phyloP scores from a whole-genome alignment of 2,329 filamentous ascomycete genomes.

The Cercospora janseana region DNA sequence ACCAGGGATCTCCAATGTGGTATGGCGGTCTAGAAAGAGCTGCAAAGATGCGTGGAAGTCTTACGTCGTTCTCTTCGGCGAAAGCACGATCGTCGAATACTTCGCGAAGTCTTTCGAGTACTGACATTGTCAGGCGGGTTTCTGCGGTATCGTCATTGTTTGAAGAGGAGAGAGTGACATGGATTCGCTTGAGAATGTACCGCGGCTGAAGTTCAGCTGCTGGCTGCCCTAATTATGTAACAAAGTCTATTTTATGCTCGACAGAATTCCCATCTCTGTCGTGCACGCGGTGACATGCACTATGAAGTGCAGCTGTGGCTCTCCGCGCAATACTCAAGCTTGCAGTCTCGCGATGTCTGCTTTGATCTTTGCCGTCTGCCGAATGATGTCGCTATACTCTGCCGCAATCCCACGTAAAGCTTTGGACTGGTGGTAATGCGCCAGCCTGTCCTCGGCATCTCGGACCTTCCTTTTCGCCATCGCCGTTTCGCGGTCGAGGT shows the following conservation, averaged over 20 bases:
- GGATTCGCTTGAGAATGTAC: constrained; percentile 1
- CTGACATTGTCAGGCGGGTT: constrained; percentile 2
- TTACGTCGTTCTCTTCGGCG: constrained; percentile 16
- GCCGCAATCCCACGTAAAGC: constrained; percentile 42
- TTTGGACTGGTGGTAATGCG: constrained; percentile 40
- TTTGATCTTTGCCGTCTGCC: constrained; percentile 32
- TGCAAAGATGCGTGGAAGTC: background rate
- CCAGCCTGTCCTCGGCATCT: constrained; percentile 38
- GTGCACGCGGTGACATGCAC: no score
- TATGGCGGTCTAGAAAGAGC: no score
- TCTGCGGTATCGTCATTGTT: constrained; percentile 2
- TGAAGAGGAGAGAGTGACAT: background rate
- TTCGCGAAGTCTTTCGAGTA: constrained; percentile 16
- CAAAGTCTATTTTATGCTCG: background rate
- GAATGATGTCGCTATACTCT: constrained; percentile 39
- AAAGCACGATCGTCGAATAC: constrained; percentile 19
- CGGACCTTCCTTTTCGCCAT: constrained; percentile 36
- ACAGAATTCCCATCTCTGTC: background rate
- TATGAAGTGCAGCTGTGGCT: background rate
- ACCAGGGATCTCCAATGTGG: no score
- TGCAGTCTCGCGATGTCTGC: constrained; percentile 38
- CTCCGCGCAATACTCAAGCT: background rate
- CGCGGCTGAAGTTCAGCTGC: constrained; percentile 8
- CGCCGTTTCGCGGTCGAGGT: constrained; percentile 34
- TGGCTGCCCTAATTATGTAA: constrained; percentile 4